Evolutionary conservation across 805 yeast genomes (phyloP), one percentile per base, ranked within the genome.

Genomic region (Barnettozyma siamensis): DNA sequence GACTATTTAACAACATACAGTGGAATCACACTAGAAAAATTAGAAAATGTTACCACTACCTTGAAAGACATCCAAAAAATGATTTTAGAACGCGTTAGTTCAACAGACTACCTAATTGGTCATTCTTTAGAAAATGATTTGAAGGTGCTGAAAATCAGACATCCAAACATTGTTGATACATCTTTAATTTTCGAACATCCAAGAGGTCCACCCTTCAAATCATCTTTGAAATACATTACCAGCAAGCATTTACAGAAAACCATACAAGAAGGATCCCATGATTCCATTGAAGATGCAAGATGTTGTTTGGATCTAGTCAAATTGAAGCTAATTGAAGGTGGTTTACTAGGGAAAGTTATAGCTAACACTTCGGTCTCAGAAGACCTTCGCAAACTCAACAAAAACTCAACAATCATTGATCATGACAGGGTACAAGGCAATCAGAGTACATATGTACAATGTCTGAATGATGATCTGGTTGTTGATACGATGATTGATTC

Each of bases 71-170:
- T 87, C 3, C 97, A 88, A 58, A 45, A 68, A 2, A 66, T 71
- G 51, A 43, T 93, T 6, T 38, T 75, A 2, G 48, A 56, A 3
- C 50, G 73, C 1, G 65, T 91, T 3, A 64, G 75, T 7, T 53
- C 71, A 2, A 63, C 66, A 15, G 97, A 88, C 57, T 69, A 80
- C 12, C 56, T 91, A 18, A 74, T 91, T 39, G 98, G 99, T 2
- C 99, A 91, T 59, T 91, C 98, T 0, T 65, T 91, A 24, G 91
- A 89, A 47, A 79, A 83, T 18, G 99, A 91, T 60, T 66, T 91
- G 37, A 67, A 72, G 10, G 95, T 80, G 3, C 61, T 93, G 56
- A 72, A 73, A 50, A 51, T 93, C 13, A 70, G 79, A 36, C 98
- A 91, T 58, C 81, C 85, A 2, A 67, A 63, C 13, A 70, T 89